Evolutionary conservation across 1,139 yeast species (phyloP).

Genomic region (Hyphopichia pseudoburtonii): DNA sequence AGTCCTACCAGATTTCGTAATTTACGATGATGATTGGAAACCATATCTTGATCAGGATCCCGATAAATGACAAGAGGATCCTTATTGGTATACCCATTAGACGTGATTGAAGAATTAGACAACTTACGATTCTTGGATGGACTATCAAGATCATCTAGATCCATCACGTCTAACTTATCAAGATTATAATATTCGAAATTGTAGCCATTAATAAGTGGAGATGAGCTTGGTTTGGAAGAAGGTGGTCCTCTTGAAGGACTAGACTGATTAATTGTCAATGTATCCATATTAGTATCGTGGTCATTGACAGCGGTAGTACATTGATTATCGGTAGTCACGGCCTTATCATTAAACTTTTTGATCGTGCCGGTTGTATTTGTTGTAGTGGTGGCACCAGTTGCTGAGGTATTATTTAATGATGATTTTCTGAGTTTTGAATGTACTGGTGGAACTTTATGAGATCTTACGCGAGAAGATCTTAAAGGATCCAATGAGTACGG

Average conservation of each 20-base stretch:
- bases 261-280: background rate
- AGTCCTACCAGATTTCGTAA: background rate
- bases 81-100: constrained; percentile 6
- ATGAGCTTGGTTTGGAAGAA: constrained; percentile 11
- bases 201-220: constrained; percentile 13
- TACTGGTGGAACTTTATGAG: background rate
- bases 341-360: background rate
- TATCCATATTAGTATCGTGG: background rate
- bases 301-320: background rate
- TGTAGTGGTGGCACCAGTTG: background rate
- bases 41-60: constrained; percentile 12
- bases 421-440: constrained; percentile 14
- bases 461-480: background rate
- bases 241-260: background rate
- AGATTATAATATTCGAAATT: constrained; percentile 29
- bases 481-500: background rate
- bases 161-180: constrained; percentile 24
- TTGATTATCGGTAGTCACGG: background rate
- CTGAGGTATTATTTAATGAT: constrained; percentile 7
- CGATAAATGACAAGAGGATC: constrained; percentile 18
- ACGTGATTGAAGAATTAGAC: constrained; percentile 17
- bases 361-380: background rate
- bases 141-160: constrained; percentile 28
- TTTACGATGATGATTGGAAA: constrained; percentile 5
- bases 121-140: constrained; percentile 37